Evolutionary conservation across 345 rosid genomes (phyloP).

Genomic region (Hypericum perforatum): DNA sequence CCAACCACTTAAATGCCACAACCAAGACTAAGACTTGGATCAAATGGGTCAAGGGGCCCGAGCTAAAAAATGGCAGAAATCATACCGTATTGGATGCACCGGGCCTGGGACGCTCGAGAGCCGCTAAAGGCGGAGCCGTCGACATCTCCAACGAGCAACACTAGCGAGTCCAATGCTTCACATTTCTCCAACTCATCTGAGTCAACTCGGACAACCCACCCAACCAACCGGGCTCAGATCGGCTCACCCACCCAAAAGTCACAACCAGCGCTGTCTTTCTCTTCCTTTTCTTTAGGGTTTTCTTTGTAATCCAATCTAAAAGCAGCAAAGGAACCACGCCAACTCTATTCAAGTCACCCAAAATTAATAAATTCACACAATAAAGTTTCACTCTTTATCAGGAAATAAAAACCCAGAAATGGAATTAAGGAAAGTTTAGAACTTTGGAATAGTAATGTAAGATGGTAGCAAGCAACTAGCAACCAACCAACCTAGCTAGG

Average conservation of each 20-base stretch:
- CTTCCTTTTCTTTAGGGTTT: too few species aligned
- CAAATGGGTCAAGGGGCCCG: neutral
- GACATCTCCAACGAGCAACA: neutral
- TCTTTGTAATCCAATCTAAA: too few species aligned
- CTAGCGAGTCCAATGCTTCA: neutral
- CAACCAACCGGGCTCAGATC: neutral
- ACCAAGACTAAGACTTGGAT: neutral
- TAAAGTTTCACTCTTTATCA: too few species aligned
- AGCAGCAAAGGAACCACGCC: too few species aligned
- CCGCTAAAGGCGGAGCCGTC: neutral
- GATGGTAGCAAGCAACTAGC: too few species aligned
- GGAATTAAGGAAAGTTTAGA: too few species aligned
- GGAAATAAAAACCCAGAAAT: too few species aligned
- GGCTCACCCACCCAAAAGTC: neutral
- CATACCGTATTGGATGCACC: conserved; percentile 1
- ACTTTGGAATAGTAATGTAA: too few species aligned
- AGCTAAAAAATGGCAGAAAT: neutral
- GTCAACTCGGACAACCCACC: neutral
- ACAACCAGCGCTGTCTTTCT: neutral
- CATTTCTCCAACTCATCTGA: neutral
- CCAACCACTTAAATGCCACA: neutral
- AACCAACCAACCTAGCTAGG: too few species aligned
- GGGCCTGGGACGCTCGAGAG: conserved; percentile 3
- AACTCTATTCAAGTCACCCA: too few species aligned
- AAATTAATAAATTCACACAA: too few species aligned